Evolutionary conservation across 768 basidiomycete genomes (phyloP), one percentile per base, ranked within the genome.

Genomic region (Pleurotus ostreatus): DNA sequence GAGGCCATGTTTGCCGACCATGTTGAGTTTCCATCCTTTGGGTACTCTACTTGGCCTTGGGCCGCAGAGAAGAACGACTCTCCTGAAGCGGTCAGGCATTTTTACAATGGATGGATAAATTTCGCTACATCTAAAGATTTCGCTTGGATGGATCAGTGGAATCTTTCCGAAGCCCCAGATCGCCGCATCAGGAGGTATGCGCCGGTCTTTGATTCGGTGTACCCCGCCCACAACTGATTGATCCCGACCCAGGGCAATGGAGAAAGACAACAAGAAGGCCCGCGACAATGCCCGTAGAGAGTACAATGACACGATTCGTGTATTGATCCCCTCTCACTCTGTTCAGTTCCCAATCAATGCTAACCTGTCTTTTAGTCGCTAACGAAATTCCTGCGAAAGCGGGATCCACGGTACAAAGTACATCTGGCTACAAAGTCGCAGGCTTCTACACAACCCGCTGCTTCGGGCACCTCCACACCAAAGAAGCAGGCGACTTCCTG

Each of bases 181-280:
- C 78, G 97, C 16, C 82, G 86, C 23, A 81, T 89, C 40, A 79
- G 94, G 64, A 82, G 97, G 84, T 88, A 16, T 58, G 12, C 23
- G n/a, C 20, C 25, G 18, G 23, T 18, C 56, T 44, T 61, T 7
- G 20, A 30, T 18, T 26, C 16, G 53, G 20, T 59, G 25, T 43
- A 15, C 38, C 30, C 30, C 30, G 11, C 30, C 30, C 30, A 11
- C 8, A 34, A 11, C 18, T 45, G 12, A n/a, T 30, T 56, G 8
- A 56, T 34, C 22, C 39, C 18, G 13, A 34, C 37, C 15, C 51
- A 92, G 92, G 62, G 65, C 93, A 46, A 94, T 98, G 89, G 97
- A 98, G 67, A 92, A 86, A 63, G 97, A 98, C 61, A 98, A 99
- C 70, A 92, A 90, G 70, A 94, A 94, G 66, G 84, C 85, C 2